Conservation (phyloP, 805 yeast genomes). For the Suhomyces sp. region DNA sequence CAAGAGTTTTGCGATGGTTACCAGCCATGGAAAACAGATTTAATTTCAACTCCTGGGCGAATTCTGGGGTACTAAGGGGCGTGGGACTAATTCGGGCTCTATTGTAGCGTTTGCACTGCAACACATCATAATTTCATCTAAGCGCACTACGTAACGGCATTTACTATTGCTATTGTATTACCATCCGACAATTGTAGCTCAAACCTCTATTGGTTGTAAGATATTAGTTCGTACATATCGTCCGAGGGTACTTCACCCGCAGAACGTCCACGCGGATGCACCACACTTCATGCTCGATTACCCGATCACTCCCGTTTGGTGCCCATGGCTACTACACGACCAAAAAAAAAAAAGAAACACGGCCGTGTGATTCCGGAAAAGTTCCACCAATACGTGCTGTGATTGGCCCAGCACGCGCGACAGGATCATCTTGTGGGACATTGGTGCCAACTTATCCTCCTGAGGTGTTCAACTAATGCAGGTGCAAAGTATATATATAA, state of each 20-base stretch:
- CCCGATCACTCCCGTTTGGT: neutral
- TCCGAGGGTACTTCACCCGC: neutral
- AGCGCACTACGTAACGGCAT: neutral
- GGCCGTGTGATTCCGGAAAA: conserved; percentile 6
- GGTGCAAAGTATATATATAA: conserved; percentile 9
- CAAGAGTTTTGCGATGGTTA: neutral
- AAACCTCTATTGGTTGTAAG: neutral
- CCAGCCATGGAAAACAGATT: neutral
- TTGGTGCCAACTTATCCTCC: neutral
- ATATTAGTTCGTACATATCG: neutral
- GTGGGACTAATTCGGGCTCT: neutral
- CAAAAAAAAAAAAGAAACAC: neutral
- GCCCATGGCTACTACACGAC: conserved; percentile 2
- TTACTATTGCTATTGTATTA: neutral
- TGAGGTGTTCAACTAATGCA: neutral
- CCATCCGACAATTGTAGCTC: neutral
- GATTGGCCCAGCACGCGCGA: conserved; percentile 6
- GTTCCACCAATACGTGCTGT: neutral
- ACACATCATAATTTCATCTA: neutral
- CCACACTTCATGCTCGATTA: neutral
- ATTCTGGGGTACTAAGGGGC: neutral
- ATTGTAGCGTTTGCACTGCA: neutral
- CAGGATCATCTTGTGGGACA: conserved; percentile 7
- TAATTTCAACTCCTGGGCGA: neutral
- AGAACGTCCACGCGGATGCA: neutral